Evolutionary conservation across 1,284 basidiomycete genomes (phyloP), one percentile per base, ranked within the genome.

Genomic region (Lentinula novae-zelandiae): DNA sequence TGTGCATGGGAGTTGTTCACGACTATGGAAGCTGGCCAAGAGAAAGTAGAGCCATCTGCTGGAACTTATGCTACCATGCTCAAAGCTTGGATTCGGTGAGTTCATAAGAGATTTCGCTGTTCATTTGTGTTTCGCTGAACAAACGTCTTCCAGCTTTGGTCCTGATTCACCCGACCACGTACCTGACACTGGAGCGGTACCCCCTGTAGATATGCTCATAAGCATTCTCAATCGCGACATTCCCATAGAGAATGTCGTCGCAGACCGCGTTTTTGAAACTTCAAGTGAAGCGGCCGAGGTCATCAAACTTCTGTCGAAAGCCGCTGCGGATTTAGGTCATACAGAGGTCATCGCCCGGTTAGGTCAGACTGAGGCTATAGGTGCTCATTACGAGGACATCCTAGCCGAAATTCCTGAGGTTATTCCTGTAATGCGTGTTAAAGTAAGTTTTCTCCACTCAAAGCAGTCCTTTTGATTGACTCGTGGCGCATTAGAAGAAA

Each of bases 21-120:
- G 9, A 68, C 71, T 9, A 79, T 92, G 76, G 82, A 87, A 67
- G 68, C 52, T 7, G 83, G 77, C 1, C 65, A 66, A 3, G 85
- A 86, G 61, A 75, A 75, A 17, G 72, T 84, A 15, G 64, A 65
- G 0, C 85, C 89, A 0, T 82, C 79, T n/a, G 67, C 81, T 4
- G 74, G 78, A 46, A 88, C 87, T 6, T 92, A 87, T 73, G 84
- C 87, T 5, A 71, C 83, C n/a, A 85, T 89, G 80, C 75, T 91
- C 9, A 70, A 82, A 36, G 75, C 81, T 1, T 84, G 81, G 74
- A 68, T 81, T 52, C 78, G 82, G 85, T 87, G 57, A 39, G 57
- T 55, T 33, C 57, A 63, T 27, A 5, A 36, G 17, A 17, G 8
- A 10, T 46, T 0, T 46, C 8, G 5, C 22, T 44, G 15, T n/a